Evolutionary conservation across 345 rosid species (phyloP).

Genomic region (Lepidium aucheri): DNA sequence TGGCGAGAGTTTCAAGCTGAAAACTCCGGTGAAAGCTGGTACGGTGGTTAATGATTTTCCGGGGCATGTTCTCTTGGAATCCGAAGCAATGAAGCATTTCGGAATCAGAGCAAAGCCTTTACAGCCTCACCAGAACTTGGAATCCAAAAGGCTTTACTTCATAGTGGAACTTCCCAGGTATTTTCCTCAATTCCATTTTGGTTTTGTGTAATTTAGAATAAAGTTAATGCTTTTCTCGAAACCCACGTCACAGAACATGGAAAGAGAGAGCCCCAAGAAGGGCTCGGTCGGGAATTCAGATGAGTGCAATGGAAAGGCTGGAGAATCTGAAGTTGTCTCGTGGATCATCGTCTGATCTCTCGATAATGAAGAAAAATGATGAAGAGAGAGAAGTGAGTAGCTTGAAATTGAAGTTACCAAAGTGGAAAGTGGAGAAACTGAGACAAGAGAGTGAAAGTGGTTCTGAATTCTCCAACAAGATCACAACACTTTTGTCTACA

Average conservation of each 20-base stretch:
- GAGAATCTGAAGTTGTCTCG: conserved; percentile 73
- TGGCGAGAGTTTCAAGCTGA: conserved; percentile 79
- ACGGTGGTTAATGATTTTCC: conserved; percentile 61
- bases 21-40: conserved; percentile 74
- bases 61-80: conserved; percentile 64
- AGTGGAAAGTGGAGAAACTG: conserved; percentile 60
- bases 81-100: conserved; percentile 65
- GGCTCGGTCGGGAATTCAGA: conserved; percentile 65
- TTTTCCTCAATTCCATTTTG: neutral
- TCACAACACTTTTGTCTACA: conserved; percentile 51
- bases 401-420: conserved; percentile 61
- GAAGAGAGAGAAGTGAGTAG: conserved; percentile 22
- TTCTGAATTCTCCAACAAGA: conserved; percentile 59
- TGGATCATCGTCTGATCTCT: conserved; percentile 74
- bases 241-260: conserved; percentile 27
- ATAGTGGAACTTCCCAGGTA: conserved; percentile 60
- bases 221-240: neutral
- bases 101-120: conserved; percentile 75
- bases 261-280: conserved; percentile 46
- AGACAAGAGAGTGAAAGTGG: conserved; percentile 50
- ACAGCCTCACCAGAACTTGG: conserved; percentile 45
- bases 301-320: conserved; percentile 83
- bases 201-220: neutral
- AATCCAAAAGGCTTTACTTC: conserved; percentile 74
- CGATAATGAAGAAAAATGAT: conserved; percentile 34